These are phyloP conservation scores for Coprinellus aureogranulatus DNA, from an alignment of 768 basidiomycete genomes.

Conservation along the genomic window DNA sequence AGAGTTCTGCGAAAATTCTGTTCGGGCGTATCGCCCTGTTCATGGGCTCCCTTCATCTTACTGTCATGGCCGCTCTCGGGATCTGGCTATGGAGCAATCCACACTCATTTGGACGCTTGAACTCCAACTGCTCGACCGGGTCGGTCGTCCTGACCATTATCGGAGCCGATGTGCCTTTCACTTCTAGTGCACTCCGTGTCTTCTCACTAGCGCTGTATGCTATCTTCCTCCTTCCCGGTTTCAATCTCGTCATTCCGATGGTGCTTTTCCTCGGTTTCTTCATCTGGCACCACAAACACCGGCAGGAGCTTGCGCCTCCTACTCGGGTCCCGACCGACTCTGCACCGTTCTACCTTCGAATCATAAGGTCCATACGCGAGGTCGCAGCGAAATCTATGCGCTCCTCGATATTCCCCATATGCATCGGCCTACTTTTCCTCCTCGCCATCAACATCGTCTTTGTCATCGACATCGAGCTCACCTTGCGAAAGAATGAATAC, in stretches of 20 bases:
- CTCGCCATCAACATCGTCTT: slow-evolving; percentile 6
- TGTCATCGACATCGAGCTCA: slow-evolving; percentile 7
- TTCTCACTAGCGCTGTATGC: slow-evolving; percentile 2
- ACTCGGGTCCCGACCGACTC: too few relatives aligned
- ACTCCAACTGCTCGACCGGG: not conserved
- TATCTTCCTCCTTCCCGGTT: not conserved
- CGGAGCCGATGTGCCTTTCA: not conserved
- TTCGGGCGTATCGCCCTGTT: slow-evolving; percentile 3
- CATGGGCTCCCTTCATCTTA: slow-evolving; percentile 11
- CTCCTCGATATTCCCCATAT: not conserved
- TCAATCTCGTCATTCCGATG: slow-evolving; percentile 6
- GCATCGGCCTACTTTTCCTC: not conserved
- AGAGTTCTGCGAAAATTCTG: not conserved
- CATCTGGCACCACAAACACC: not conserved
- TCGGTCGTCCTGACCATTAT: not conserved
- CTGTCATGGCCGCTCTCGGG: slow-evolving; percentile 8
- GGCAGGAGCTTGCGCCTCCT: too few relatives aligned
- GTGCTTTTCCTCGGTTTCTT: not conserved
- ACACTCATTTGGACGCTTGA: not conserved
- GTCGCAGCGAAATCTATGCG: too few relatives aligned
- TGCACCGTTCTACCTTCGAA: too few relatives aligned
- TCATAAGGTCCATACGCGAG: too few relatives aligned
- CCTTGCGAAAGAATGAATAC: not conserved
- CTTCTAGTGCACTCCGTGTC: not conserved
- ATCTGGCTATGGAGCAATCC: slow-evolving; percentile 14